A percentile compares a stretch with the other conserved stretches of the same genome.
Evolutionary conservation across 768 basidiomycete species (phyloP).

Genomic region (Amanita molliuscula): DNA sequence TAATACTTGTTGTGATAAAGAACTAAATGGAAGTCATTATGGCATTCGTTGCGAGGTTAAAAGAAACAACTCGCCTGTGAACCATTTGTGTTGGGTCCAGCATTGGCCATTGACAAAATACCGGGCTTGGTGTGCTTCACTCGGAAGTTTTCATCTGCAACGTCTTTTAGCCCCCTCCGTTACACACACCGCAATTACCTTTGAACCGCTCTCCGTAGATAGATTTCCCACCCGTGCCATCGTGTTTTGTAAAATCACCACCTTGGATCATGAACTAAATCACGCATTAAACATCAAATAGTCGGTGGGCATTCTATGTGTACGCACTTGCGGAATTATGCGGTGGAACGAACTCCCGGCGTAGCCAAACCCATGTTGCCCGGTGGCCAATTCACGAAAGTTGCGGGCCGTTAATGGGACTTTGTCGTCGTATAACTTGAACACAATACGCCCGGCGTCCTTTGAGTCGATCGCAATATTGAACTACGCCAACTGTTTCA

Average conservation of each 20-base stretch:
- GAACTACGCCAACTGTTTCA: conserved; percentile 30
- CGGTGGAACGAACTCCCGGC: conserved; percentile 60
- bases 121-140: conserved; percentile 58
- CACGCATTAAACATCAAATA: background rate
- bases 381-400: conserved; percentile 73
- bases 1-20: conserved; percentile 66
- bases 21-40: conserved; percentile 29
- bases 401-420: conserved; percentile 77
- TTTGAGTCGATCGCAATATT: conserved; percentile 50
- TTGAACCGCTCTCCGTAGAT: conserved; percentile 78
- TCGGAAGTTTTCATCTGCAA: conserved; percentile 70
- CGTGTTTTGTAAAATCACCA: conserved; percentile 70
- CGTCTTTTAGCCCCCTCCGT: background rate
- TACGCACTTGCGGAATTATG: conserved; percentile 52
- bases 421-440: conserved; percentile 74
- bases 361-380: conserved; percentile 65
- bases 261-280: conserved; percentile 76
- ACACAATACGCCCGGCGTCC: conserved; percentile 62
- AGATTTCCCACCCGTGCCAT: conserved; percentile 78
- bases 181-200: conserved; percentile 29
- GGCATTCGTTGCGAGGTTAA: background rate
- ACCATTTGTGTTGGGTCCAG: conserved; percentile 73
- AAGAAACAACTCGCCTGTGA: conserved; percentile 43
- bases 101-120: conserved; percentile 77
- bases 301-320: background rate